Evolutionary conservation across 352 stramenopile genomes (phyloP), one percentile per base, ranked within the genome.

Genomic region (Halophytophthora batemanensis): DNA sequence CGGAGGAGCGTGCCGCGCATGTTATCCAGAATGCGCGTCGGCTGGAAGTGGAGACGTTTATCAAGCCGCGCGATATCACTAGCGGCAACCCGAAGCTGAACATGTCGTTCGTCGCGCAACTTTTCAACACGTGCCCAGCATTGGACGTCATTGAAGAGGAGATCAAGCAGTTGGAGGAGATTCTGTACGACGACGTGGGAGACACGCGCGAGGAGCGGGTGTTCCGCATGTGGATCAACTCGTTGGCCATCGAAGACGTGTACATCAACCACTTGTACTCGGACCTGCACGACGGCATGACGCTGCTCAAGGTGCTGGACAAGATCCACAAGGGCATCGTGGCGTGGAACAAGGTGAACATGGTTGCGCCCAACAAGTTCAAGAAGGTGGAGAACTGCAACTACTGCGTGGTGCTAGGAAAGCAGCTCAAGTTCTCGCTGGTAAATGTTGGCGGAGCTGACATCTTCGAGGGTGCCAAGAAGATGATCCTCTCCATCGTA

Each of bases 211-310:
- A 96, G 69, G 86, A 94, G 53, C 81, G 86, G 1, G 82, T 90
- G 7, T 96, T 95, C 68, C 83, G 85, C 23, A 89, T 96, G 86
- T 97, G 90, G 90, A 95, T 97, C 56, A 97, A 97, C 74, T 97
- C 88, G 40, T 60, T 98, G 29, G 86, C 70, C 19, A 88, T 97
- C 40, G 81, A 93, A 38, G 86, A 90, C 17, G 73, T 92, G 53
- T 90, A 92, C 64, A 82, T 90, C 60, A 94, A 94, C 66, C 88
- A 98, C 67, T 69, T 98, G 53, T 97, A 96, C 61, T 77, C 74
- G 19, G 90, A 97, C 50, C 44, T 97, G 42, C 70, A 79, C 47
- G 84, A 98, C 56, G 90, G 90, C 18, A 74, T 95, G 56, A 87
- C 86, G 53, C 71, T 98, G 15, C 75, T 98, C 19, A 93, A 96